Base-by-base conservation (phyloP, 179 eudicot genomes). In the Monotropa hypopitys region DNA sequence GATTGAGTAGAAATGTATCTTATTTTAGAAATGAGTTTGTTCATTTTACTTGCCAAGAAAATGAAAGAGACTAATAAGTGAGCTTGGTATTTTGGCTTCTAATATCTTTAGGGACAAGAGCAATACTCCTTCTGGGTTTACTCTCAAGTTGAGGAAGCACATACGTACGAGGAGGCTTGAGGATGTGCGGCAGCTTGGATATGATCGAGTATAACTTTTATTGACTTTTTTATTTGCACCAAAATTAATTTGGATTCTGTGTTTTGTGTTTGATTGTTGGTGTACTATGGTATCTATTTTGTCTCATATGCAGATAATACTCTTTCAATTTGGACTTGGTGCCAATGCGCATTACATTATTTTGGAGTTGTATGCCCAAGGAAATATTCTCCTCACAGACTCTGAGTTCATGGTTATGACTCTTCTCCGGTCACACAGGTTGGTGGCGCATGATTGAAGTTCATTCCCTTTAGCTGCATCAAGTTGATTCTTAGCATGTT, bases 181-280 rank as follows among this genome's bases (percentile, higher is more conserved):
- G 85, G 97, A 95, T 59, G 99, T 95, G 73, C 90, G 99, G 59
- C 99, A 95, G 83, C 97, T 95, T 80, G 99, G 99, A 67, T 95
- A 95, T 74, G 97, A 95, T 74, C 84, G 99, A 91, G 99, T 95
- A 84, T 46, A 13, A 32, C 28, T 70, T 76, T 67, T 38, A 33
- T 57, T 57, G 47, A 51, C n/a, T 47, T 53, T 53, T 42, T 16
- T 3, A 13, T 67, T 18, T 54, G 21, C 51, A 20, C 2, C 16
- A 28, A 76, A 46, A 63, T 61, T 72, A 21, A 26, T 11, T 15
- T 23, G 43, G 54, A 28, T 78, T 56, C 54, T 61, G 54, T 42
- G 12, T 21, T 74, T 28, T 69, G 5, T 28, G n/a, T 56, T 47
- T 32, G 28, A 40, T 49, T 73, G 16, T 46, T 47, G 28, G 5